Evolutionary conservation across 2,329 filamentous ascomycete species (phyloP).

Genomic region (Venturia oleaginea): DNA sequence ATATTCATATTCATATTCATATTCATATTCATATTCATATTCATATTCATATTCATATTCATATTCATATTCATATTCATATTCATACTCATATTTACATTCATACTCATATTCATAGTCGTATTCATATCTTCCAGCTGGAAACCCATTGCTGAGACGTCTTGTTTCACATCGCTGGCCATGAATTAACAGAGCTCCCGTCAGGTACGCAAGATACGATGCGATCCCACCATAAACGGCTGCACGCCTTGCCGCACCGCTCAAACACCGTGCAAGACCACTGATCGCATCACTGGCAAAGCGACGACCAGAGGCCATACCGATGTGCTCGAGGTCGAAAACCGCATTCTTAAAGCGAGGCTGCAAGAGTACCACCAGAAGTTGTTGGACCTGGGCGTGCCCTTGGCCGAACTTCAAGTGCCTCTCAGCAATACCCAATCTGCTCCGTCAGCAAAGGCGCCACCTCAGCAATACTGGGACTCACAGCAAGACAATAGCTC

Average conservation of each 20-base stretch:
- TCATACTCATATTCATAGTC: neutral
- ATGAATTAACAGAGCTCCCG: neutral
- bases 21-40: too few relatives aligned
- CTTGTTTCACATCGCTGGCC: neutral
- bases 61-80: too few relatives aligned
- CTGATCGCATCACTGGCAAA: slow-evolving; percentile 75
- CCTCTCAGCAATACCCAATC: neutral
- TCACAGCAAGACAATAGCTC: neutral
- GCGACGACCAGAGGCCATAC: slow-evolving; percentile 71
- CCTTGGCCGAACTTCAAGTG: neutral
- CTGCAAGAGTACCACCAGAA: slow-evolving; percentile 42
- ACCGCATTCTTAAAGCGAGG: slow-evolving; percentile 55
- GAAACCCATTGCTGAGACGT: neutral
- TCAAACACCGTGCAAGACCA: slow-evolving; percentile 71
- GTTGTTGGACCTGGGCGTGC: slow-evolving; percentile 14
- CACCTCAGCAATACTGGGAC: slow-evolving; percentile 6
- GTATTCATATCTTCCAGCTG: neutral
- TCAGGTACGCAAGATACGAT: slow-evolving; percentile 77
- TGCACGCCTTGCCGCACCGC: slow-evolving; percentile 75
- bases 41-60: too few relatives aligned
- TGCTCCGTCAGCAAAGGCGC: neutral
- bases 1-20: too few relatives aligned
- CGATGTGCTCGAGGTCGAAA: slow-evolving; percentile 66
- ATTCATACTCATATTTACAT: too few relatives aligned
- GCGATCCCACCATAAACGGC: slow-evolving; percentile 69